phyloP scores from a whole-genome alignment of 805 yeast genomes.

The Ogataea angusta region DNA sequence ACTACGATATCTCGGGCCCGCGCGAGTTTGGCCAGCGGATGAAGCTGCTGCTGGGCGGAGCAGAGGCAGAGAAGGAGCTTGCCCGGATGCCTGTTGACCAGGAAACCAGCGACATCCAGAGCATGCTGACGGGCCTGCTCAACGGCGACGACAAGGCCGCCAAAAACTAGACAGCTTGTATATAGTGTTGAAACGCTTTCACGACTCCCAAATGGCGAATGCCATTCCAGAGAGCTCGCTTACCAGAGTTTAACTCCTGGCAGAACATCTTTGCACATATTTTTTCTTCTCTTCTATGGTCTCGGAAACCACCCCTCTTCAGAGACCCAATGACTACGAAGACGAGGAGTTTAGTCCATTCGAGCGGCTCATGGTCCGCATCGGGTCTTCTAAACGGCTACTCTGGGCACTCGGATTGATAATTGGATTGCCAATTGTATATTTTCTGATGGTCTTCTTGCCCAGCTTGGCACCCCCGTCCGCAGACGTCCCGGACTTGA shows the following conservation, averaged over 20 bases:
- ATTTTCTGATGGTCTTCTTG: slow-evolving; percentile 27
- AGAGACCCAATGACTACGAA: slow-evolving; percentile 15
- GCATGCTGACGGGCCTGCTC: slow-evolving; percentile 29
- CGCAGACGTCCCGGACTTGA: slow-evolving; percentile 24
- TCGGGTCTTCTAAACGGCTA: slow-evolving; percentile 9
- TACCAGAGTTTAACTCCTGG: no score
- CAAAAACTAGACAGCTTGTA: slow-evolving; percentile 2
- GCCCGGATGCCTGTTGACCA: slow-evolving; percentile 51
- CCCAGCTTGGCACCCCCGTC: slow-evolving; percentile 35
- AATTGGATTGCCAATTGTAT: slow-evolving; percentile 24
- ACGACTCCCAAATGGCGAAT: no score
- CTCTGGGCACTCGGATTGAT: slow-evolving; percentile 11
- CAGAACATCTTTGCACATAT: background rate
- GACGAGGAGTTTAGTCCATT: slow-evolving; percentile 10
- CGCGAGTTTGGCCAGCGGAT: slow-evolving; percentile 70
- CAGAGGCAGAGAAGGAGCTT: slow-evolving; percentile 49
- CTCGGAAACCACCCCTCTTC: slow-evolving; percentile 9
- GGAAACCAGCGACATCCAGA: slow-evolving; percentile 56
- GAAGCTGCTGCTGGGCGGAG: slow-evolving; percentile 67
- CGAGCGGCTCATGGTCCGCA: slow-evolving; percentile 4
- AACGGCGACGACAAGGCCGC: slow-evolving; percentile 15
- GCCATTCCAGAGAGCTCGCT: no score
- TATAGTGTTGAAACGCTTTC: slow-evolving; percentile 1
- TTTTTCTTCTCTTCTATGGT: slow-evolving; percentile 1
- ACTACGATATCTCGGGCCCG: slow-evolving; percentile 63